Conservation (phyloP, 139 green algal genomes). For the Coelastrella sp. region DNA sequence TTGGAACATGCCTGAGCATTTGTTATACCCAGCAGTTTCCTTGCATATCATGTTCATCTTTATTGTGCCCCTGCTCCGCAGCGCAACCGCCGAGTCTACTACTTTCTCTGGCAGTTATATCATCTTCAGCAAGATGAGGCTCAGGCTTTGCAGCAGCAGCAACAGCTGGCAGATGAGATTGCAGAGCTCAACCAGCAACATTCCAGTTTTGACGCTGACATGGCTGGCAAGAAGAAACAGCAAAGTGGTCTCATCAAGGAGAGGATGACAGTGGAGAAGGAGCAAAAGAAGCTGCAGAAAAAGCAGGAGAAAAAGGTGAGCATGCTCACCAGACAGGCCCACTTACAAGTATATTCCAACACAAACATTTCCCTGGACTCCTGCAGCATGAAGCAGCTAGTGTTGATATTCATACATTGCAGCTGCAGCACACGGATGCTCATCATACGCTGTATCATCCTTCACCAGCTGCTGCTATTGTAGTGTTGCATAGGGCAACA, state of each 20-base stretch:
- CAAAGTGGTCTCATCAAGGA: slow-evolving; percentile 59
- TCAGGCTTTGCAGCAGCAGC: slow-evolving; percentile 54
- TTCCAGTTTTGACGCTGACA: slow-evolving; percentile 41
- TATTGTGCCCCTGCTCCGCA: slow-evolving; percentile 40
- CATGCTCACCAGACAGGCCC: too few species aligned
- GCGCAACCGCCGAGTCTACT: slow-evolving; percentile 60
- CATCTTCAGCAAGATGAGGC: slow-evolving; percentile 68
- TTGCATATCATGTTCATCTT: not conserved
- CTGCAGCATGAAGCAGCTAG: too few species aligned
- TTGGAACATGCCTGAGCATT: too few species aligned
- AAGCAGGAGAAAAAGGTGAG: slow-evolving; percentile 79
- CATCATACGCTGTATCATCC: not conserved
- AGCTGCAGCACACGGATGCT: not conserved
- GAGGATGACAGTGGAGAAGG: slow-evolving; percentile 77
- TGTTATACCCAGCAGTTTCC: too few species aligned
- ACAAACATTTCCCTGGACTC: too few species aligned
- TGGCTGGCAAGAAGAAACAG: slow-evolving; percentile 14
- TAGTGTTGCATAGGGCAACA: too few species aligned
- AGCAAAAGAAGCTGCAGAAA: slow-evolving; percentile 75
- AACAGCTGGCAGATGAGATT: slow-evolving; percentile 42
- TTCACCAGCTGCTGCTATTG: not conserved
- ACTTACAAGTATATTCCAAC: too few species aligned
- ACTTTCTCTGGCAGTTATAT: slow-evolving; percentile 88
- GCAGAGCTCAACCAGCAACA: slow-evolving; percentile 5
- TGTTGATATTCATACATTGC: too few species aligned